These are phyloP conservation scores for Diplodia scrobiculata DNA, from an alignment of 2,329 filamentous ascomycete species.

Conservation along the genomic window DNA sequence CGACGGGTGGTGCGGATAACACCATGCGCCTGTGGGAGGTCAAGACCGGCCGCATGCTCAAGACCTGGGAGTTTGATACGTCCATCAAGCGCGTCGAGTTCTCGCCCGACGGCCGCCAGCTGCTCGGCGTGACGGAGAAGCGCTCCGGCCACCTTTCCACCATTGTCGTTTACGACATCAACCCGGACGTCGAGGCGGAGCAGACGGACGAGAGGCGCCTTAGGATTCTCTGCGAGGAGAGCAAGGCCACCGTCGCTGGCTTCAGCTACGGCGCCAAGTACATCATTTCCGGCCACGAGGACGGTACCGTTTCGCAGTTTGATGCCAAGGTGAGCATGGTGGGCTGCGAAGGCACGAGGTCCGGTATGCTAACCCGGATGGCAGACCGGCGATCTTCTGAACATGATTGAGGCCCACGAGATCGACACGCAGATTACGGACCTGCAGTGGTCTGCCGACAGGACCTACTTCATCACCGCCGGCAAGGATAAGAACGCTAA, in stretches of 20 bases:
- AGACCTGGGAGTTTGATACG: conserved; percentile 97
- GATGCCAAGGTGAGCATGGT: conserved; percentile 71
- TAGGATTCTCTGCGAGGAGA: conserved; percentile 84
- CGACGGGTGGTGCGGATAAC: conserved; percentile 96
- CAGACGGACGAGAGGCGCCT: conserved; percentile 81
- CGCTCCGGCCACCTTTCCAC: conserved; percentile 94
- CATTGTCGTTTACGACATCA: conserved; percentile 90
- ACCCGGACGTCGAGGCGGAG: conserved; percentile 75
- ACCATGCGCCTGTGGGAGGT: conserved; percentile 97
- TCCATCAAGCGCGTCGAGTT: conserved; percentile 98
- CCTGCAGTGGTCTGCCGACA: conserved; percentile 89
- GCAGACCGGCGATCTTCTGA: conserved; percentile 75
- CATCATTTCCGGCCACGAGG: conserved; percentile 97
- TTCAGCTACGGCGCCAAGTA: conserved; percentile 94
- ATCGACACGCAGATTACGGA: conserved; percentile 82
- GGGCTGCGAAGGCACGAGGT: not conserved
- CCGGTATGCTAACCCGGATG: conserved; percentile 7
- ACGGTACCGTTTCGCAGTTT: conserved; percentile 87
- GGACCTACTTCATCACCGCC: conserved; percentile 97
- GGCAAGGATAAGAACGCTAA: conserved; percentile 98
- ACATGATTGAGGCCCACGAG: conserved; percentile 84
- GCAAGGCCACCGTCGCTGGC: conserved; percentile 95
- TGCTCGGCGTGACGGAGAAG: conserved; percentile 97
- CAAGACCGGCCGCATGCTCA: conserved; percentile 86
- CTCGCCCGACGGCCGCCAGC: conserved; percentile 84